These are phyloP conservation scores for Russula sp. DNA, from an alignment of 768 basidiomycete species.

Conservation along the genomic window DNA sequence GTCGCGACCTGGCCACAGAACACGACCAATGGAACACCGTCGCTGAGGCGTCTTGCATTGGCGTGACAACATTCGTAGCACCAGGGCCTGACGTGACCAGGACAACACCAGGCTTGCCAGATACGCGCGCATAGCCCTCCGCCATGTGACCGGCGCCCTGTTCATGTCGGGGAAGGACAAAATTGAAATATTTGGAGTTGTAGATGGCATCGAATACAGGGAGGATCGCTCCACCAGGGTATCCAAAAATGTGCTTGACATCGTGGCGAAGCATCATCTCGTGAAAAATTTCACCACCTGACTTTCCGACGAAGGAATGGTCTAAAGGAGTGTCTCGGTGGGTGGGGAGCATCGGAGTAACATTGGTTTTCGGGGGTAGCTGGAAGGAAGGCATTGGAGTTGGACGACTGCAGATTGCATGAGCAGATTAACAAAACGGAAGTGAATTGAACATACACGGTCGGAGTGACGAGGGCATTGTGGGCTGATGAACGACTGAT, in stretches of 20 bases:
- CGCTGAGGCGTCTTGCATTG: constrained; percentile 98
- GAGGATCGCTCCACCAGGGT: constrained; percentile 96
- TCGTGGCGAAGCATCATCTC: constrained; percentile 99
- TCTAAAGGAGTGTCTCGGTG: constrained; percentile 57
- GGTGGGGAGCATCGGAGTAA: constrained; percentile 38
- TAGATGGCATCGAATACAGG: constrained; percentile 99
- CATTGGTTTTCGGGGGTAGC: constrained; percentile 44
- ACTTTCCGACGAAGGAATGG: constrained; percentile 87
- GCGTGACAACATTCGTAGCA: constrained; percentile 95
- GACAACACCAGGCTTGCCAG: constrained; percentile 95
- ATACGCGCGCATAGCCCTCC: constrained; percentile 96
- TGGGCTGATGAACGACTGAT: constrained; percentile 65
- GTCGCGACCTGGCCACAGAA: constrained; percentile 99
- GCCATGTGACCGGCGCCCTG: constrained; percentile 99
- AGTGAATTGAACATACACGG: constrained; percentile 47
- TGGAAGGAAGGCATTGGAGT: constrained; percentile 56
- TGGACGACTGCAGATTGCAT: constrained; percentile 50
- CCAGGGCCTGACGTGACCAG: constrained; percentile 98
- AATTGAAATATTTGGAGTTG: constrained; percentile 92
- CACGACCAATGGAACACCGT: constrained; percentile 92
- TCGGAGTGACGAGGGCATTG: constrained; percentile 59
- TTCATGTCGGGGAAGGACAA: constrained; percentile 93
- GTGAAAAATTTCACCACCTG: constrained; percentile 97
- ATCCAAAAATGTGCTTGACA: constrained; percentile 96
- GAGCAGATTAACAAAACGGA: constrained; percentile 4